These are phyloP conservation scores for Tylopilus subfusipes DNA, from an alignment of 768 basidiomycete genomes.

Conservation along the genomic window DNA sequence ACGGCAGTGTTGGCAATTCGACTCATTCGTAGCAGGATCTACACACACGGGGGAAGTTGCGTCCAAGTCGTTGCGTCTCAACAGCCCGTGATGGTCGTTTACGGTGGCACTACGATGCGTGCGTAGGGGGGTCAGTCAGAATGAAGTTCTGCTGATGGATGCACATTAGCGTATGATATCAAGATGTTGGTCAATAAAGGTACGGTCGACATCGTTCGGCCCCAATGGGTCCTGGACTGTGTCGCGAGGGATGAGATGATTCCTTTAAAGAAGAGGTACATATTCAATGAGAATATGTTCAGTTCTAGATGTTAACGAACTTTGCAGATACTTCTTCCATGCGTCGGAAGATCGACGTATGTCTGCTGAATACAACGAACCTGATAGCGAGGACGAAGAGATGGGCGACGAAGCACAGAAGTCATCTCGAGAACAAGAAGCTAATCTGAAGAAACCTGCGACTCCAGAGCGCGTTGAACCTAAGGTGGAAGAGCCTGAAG, in stretches of 20 bases:
- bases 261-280: conserved; percentile 67
- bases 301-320: background rate
- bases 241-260: conserved; percentile 52
- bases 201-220: conserved; percentile 67
- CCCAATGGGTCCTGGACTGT: conserved; percentile 80
- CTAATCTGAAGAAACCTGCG: background rate
- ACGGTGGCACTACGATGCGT: conserved; percentile 70
- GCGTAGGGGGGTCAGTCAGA: conserved; percentile 27
- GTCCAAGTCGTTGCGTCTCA: conserved; percentile 59
- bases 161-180: conserved; percentile 59
- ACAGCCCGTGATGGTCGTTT: conserved; percentile 54
- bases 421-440: conserved; percentile 19
- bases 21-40: conserved; percentile 46
- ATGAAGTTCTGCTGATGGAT: background rate
- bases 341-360: conserved; percentile 51
- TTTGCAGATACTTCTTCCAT: conserved; percentile 72
- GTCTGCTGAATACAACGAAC: conserved; percentile 49
- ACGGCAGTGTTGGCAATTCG: background rate
- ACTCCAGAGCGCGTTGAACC: conserved; percentile 4
- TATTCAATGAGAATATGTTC: background rate
- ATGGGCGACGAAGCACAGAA: conserved; percentile 9
- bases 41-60: conserved; percentile 63
- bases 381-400: conserved; percentile 35
- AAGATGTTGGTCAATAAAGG: conserved; percentile 69
- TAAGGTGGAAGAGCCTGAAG: conserved; percentile 28